Evolutionary conservation across 306 rosid species (phyloP), one percentile per base, ranked within the genome.

Genomic region (Ammopiptanthus mongolicus): DNA sequence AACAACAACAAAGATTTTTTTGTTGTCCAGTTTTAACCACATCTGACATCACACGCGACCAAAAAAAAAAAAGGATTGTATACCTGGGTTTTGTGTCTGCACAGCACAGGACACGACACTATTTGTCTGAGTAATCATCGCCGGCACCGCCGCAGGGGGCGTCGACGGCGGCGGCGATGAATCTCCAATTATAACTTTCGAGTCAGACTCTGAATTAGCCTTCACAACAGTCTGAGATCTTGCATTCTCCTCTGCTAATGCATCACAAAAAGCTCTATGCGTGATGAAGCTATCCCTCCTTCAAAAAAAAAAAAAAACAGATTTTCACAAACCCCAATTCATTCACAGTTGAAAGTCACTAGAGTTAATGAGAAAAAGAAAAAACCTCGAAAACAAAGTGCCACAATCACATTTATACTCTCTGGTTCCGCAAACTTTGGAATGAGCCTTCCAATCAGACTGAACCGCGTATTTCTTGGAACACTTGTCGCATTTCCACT

Each of bases 351-450:
- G 18, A 76, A 41, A 18, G 5, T 1, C 5, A 41, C 14, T n/a
- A 36, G 14, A 14, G 18, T 19, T 0, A 39, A 34, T 0, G 11
- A 31, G 13, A n/a, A 8, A 0, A 5, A 37, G 41, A n/a, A 28
- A 6, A 14, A 57, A 93, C 98, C 98, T 91, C 5, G 96, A 89
- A 75, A 93, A 91, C 64, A 91, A 47, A 12, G 97, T 88, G 12
- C 97, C 97, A 56, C 98, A 93, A 75, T 93, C 98, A 83, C 98
- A 93, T 83, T 89, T 93, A 72, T 93, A 93, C 88, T 93, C 98
- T 55, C 92, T 79, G 51, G 96, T 87, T 28, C 98, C 97, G 64
- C 98, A 93, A 55, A 93, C 83, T 69, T 91, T 93, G 17, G 91
- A 89, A 84, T 93, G 98, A 28, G 98, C 98, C 74, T 93, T 93